These are phyloP conservation scores for Arctium lappa DNA, from an alignment of 129 eudicot species.

Conservation along the genomic window DNA sequence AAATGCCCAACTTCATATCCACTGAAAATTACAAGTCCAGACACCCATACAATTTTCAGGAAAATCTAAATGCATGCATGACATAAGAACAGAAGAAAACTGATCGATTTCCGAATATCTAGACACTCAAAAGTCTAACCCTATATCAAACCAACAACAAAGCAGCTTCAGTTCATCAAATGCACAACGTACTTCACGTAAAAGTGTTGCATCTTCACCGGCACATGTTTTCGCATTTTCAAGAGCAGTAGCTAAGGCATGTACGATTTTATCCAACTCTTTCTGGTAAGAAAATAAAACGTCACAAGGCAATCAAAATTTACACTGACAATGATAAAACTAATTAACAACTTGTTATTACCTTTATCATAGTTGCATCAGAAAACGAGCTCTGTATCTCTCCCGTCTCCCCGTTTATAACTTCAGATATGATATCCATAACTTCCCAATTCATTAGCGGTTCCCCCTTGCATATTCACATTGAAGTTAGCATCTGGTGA, in stretches of 20 bases:
- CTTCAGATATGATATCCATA: constrained; percentile 20
- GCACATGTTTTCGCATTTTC: neutral
- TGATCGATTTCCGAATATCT: too few species aligned
- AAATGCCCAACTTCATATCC: neutral
- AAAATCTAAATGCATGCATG: neutral
- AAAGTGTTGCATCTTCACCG: constrained; percentile 16
- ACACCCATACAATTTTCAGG: neutral
- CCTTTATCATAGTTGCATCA: constrained; percentile 32
- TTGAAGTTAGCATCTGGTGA: constrained; percentile 3
- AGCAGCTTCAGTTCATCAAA: constrained; percentile 30
- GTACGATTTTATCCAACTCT: constrained; percentile 26
- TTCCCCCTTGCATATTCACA: neutral
- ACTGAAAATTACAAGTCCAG: neutral
- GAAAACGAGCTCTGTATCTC: constrained; percentile 10
- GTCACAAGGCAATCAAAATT: neutral
- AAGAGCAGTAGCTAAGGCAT: constrained; percentile 15
- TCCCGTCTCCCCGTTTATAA: constrained; percentile 14
- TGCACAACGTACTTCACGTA: constrained; percentile 12
- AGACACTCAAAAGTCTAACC: constrained; percentile 23
- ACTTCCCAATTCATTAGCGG: constrained; percentile 10
- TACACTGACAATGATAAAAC: neutral
- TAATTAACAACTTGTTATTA: constrained; percentile 7
- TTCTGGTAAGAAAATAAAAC: constrained; percentile 14
- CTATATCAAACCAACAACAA: constrained; percentile 28
- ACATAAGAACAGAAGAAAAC: neutral